Evolutionary conservation across 176 grass and related monocot species (phyloP), one percentile per base, ranked within the genome.

Genomic region (Saccharum officinarum): DNA sequence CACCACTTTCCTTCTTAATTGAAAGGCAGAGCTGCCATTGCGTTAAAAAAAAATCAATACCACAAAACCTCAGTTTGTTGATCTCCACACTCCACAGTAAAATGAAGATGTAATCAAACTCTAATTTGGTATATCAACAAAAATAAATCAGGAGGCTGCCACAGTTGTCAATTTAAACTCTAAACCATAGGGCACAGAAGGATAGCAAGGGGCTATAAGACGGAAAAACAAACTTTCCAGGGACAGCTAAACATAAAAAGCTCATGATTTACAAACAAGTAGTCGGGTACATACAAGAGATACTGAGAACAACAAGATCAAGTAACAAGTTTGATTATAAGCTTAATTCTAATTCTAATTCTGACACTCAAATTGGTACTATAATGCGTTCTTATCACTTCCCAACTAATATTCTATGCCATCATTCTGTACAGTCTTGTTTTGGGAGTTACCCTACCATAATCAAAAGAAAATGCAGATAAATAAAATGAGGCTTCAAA

Each of bases 381-480:
- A 37, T 42, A 38, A 57, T 40, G 26, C 63, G 61, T 81, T 63
- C 10, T 13, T 76, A 62, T 33, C 40, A 76, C 39, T 71, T 89
- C 15, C n/a, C 34, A 82, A 67, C 33, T 82, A 78, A 73, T 73
- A 73, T 62, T 31, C 15, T 33, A 45, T 31, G 46, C 7, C n/a
- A 61, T 77, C 17, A 82, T 25, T 81, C 39, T 13, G 12, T 67
- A 82, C 67, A 65, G 67, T 73, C 34, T 82, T 77, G 65, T 55
- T 86, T 73, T 72, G 79, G 62, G 42, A 22, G 38, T 36, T 82
- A 31, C 22, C 71, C 54, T 82, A 84, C 22, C 72, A 84, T 44
- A 87, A 39, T 15, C 34, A 80, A 74, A 84, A 57, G 5, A 86
- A 82, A 82, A 78, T 36, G 4, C 26, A 83, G n/a, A 45, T 67